phyloP scores from a whole-genome alignment of 129 eudicot species.

The Heracleum sosnowskyi region DNA sequence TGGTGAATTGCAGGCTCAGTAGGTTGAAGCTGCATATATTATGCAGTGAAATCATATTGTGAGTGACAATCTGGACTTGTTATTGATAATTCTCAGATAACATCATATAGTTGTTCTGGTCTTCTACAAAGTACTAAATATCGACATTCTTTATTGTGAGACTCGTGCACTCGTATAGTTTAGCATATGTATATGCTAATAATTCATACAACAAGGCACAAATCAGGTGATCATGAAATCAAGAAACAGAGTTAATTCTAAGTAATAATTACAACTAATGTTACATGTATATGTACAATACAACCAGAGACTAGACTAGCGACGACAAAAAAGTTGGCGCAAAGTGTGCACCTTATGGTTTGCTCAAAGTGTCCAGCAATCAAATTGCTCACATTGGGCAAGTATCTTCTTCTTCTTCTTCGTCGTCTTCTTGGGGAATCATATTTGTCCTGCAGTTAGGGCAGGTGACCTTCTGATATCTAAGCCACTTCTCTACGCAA shows the following conservation, averaged over 20 bases:
- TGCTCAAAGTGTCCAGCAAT: neutral
- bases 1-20: neutral
- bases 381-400: constrained; percentile 61
- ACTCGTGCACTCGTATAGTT: neutral
- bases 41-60: neutral
- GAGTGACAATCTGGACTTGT: constrained; percentile 5
- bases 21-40: neutral
- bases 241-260: constrained; percentile 19
- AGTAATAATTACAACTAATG: constrained; percentile 27
- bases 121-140: neutral
- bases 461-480: constrained; percentile 64
- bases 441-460: constrained; percentile 69
- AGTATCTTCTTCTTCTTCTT: constrained; percentile 36
- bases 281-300: constrained; percentile 35
- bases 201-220: neutral
- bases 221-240: neutral
- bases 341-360: neutral
- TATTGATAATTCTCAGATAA: neutral
- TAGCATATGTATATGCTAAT: neutral
- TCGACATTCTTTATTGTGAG: neutral
- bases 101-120: neutral
- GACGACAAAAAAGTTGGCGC: constrained; percentile 13
- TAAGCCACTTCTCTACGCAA: constrained; percentile 78
- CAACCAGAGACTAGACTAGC: constrained; percentile 16
- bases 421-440: constrained; percentile 51